Evolutionary conservation across 768 basidiomycete species (phyloP).

Genomic region (Lanmaoa pseudosensibilis): DNA sequence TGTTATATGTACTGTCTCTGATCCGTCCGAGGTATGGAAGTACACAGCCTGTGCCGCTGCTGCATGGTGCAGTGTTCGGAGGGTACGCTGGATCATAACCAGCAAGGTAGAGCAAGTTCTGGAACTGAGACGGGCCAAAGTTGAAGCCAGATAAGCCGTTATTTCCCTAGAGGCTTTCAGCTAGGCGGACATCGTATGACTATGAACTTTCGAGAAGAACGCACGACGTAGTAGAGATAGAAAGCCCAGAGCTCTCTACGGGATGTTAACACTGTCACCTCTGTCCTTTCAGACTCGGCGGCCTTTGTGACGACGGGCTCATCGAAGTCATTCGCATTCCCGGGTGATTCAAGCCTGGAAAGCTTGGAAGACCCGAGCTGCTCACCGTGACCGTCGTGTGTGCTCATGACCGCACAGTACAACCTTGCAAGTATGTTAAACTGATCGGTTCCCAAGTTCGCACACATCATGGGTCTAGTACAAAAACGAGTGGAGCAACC

Average conservation of each 20-base stretch:
- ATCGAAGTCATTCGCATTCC: background rate
- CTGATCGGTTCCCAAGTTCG: background rate
- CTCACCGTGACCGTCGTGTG: background rate
- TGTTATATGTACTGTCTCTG: slow-evolving; percentile 52
- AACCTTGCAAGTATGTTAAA: background rate
- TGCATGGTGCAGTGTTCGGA: slow-evolving; percentile 53
- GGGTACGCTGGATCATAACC: slow-evolving; percentile 65
- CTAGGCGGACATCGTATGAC: background rate
- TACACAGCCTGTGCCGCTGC: slow-evolving; percentile 53
- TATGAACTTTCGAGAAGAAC: slow-evolving; percentile 6
- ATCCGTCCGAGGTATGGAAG: slow-evolving; percentile 62
- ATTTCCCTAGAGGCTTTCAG: slow-evolving; percentile 46
- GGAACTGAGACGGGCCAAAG: slow-evolving; percentile 74
- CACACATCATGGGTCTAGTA: no score
- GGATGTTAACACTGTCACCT: slow-evolving; percentile 36
- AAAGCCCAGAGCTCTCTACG: slow-evolving; percentile 57
- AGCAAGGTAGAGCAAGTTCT: slow-evolving; percentile 70
- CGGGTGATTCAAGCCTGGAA: background rate
- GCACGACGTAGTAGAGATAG: slow-evolving; percentile 55
- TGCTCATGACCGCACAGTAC: slow-evolving; percentile 4
- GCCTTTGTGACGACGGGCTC: background rate
- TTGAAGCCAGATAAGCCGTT: slow-evolving; percentile 69
- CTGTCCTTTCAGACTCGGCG: background rate
- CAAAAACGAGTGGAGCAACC: no score
- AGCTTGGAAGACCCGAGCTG: background rate